These are phyloP conservation scores for Omphalotus guepiniiformis DNA, from an alignment of 768 basidiomycete species.

Conservation along the genomic window DNA sequence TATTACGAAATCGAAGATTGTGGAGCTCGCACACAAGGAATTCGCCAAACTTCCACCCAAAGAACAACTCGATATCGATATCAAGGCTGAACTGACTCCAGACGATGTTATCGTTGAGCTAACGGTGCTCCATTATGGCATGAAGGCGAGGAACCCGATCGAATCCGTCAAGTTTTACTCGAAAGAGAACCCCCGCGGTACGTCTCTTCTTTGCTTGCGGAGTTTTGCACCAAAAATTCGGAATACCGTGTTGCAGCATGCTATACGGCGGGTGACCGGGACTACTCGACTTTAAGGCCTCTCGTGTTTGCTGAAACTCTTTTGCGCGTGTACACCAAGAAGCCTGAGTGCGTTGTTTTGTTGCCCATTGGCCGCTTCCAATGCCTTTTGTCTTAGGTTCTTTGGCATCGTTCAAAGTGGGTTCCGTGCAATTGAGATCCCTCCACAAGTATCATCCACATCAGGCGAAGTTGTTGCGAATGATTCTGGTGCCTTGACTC, in stretches of 20 bases:
- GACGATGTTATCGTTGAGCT: constrained; percentile 63
- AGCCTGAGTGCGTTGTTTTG: constrained; percentile 30
- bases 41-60: constrained; percentile 12
- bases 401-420: constrained; percentile 65
- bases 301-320: constrained; percentile 63
- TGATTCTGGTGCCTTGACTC: not conserved
- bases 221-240: not conserved
- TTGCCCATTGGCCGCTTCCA: not conserved
- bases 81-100: constrained; percentile 34
- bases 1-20: constrained; percentile 41
- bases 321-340: constrained; percentile 66
- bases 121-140: constrained; percentile 71
- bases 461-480: not conserved
- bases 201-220: constrained; percentile 13
- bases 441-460: not conserved
- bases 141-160: constrained; percentile 65
- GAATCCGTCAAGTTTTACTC: constrained; percentile 70
- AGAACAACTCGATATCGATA: constrained; percentile 21
- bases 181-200: constrained; percentile 57
- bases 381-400: constrained; percentile 29
- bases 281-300: constrained; percentile 66
- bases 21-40: constrained; percentile 32
- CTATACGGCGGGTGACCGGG: constrained; percentile 42
- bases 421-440: constrained; percentile 36
- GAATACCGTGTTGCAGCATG: constrained; percentile 43